Percentiles rank a stretch among this genome's conserved stretches.
Evolutionary conservation across 805 yeast species (phyloP).

Genomic region (Starmerella etchellsii): DNA sequence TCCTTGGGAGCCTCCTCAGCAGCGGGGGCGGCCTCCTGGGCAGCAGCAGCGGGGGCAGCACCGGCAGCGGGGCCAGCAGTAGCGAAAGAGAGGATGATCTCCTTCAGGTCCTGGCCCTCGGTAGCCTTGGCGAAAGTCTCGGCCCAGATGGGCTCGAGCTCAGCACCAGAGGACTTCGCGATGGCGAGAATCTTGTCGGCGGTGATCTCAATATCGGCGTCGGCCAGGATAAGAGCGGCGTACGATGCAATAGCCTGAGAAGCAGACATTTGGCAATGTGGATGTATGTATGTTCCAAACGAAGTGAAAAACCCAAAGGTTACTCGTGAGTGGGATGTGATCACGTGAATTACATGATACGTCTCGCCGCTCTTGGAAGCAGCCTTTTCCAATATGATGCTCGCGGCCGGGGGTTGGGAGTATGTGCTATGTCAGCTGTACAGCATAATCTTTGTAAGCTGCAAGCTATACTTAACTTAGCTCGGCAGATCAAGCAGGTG

Average conservation of each 20-base stretch:
- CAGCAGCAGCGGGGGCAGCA: slow-evolving; percentile 55
- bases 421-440: too few species aligned
- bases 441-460: too few species aligned
- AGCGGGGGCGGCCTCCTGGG: slow-evolving; percentile 54
- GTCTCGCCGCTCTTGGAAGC: too few species aligned
- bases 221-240: slow-evolving; percentile 91
- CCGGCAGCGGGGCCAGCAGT: slow-evolving; percentile 88
- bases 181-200: slow-evolving; percentile 63
- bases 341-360: slow-evolving; percentile 2
- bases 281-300: background rate
- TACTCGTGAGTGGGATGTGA: slow-evolving; percentile 1
- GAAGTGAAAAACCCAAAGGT: slow-evolving; percentile 5
- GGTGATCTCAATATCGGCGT: slow-evolving; percentile 77
- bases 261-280: slow-evolving; percentile 48
- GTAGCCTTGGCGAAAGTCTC: slow-evolving; percentile 75
- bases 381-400: too few species aligned
- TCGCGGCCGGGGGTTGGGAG: too few species aligned
- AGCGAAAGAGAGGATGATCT: slow-evolving; percentile 48
- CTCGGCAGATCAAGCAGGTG: too few species aligned
- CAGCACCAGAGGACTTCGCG: slow-evolving; percentile 48
- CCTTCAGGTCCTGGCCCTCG: slow-evolving; percentile 73
- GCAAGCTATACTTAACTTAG: too few species aligned
- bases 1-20: slow-evolving; percentile 59
- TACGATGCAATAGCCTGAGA: slow-evolving; percentile 78
- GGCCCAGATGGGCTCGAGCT: slow-evolving; percentile 66